These are phyloP conservation scores for Scutellaria barbata DNA, from an alignment of 257 asterid genomes.

Conservation along the genomic window DNA sequence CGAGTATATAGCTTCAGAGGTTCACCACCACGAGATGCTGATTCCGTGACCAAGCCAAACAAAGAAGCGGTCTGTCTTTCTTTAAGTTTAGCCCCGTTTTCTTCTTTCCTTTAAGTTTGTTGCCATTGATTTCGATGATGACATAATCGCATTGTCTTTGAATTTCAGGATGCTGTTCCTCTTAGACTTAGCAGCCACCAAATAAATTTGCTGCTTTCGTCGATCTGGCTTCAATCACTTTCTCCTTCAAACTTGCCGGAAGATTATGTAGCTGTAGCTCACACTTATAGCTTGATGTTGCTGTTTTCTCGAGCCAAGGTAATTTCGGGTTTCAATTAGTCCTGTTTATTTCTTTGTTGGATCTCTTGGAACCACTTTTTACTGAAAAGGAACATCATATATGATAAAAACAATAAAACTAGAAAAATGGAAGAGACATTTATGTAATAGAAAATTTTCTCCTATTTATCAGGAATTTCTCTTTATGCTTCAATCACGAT, in stretches of 20 bases:
- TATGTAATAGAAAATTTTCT: no score
- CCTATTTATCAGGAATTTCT: no score
- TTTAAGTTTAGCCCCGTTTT: neutral
- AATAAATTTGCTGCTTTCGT: slow-evolving; percentile 75
- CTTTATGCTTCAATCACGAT: no score
- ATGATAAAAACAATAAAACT: no score
- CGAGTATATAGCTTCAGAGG: slow-evolving; percentile 62
- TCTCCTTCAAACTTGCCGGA: slow-evolving; percentile 82
- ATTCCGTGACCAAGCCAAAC: slow-evolving; percentile 42
- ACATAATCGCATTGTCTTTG: slow-evolving; percentile 21
- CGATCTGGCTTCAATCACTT: slow-evolving; percentile 81
- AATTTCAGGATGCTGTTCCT: slow-evolving; percentile 72
- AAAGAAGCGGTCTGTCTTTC: slow-evolving; percentile 54
- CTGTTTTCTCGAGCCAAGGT: slow-evolving; percentile 96
- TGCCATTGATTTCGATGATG: neutral
- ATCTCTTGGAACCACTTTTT: no score
- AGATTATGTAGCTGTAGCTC: slow-evolving; percentile 95
- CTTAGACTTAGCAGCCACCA: slow-evolving; percentile 97
- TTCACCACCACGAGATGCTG: slow-evolving; percentile 50
- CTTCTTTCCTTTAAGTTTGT: neutral
- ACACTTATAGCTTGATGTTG: slow-evolving; percentile 87
- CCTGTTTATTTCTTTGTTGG: neutral
- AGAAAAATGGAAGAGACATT: no score
- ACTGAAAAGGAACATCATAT: no score
- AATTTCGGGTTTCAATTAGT: slow-evolving; percentile 28